phyloP scores from a whole-genome alignment of 148 eudicot species.

The Gaultheria prostrata region DNA sequence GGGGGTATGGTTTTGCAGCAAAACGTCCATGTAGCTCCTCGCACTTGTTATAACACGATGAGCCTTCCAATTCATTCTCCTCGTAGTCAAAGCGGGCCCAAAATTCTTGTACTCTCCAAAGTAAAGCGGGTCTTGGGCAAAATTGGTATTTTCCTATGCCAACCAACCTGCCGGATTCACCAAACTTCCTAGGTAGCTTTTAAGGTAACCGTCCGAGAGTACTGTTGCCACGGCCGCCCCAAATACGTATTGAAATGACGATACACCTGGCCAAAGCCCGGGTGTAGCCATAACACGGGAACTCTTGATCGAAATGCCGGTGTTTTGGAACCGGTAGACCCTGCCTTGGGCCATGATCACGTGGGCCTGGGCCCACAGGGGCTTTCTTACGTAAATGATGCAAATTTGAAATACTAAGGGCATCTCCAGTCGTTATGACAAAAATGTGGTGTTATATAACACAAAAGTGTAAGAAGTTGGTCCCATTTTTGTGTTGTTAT shows the following conservation, averaged over 20 bases:
- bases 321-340: conserved; percentile 37
- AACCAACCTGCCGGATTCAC: conserved; percentile 32
- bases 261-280: background rate
- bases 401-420: conserved; percentile 31
- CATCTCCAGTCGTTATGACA: too few species aligned
- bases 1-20: too few species aligned
- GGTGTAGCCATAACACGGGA: conserved; percentile 29
- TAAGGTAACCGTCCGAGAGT: conserved; percentile 22
- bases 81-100: conserved; percentile 31
- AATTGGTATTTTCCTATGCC: conserved; percentile 20
- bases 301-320: conserved; percentile 41
- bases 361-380: conserved; percentile 33
- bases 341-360: conserved; percentile 47
- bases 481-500: too few species aligned
- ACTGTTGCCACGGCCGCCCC: conserved; percentile 30
- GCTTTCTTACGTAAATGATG: conserved; percentile 34
- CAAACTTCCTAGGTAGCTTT: conserved; percentile 18
- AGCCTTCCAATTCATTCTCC: conserved; percentile 36
- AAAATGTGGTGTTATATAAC: too few species aligned
- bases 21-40: too few species aligned
- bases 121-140: conserved; percentile 26
- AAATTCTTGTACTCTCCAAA: conserved; percentile 35
- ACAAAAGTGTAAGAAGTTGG: too few species aligned
- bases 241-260: conserved; percentile 11
- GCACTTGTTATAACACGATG: conserved; percentile 20